These are phyloP conservation scores for Ceratocystis alfenasii DNA, from an alignment of 2,329 filamentous ascomycete genomes.

Conservation along the genomic window DNA sequence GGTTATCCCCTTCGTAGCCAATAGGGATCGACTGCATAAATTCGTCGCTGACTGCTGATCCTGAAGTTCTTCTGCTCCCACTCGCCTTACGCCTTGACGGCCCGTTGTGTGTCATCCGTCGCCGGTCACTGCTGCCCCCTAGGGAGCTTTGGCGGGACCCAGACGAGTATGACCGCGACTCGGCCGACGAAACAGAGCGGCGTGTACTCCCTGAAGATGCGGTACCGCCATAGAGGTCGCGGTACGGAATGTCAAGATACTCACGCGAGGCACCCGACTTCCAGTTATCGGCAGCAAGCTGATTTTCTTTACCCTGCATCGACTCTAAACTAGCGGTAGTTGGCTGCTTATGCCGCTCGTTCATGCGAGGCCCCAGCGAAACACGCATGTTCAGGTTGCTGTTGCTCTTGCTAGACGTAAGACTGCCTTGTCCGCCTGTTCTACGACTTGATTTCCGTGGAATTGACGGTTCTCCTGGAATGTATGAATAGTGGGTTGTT, in stretches of 20 bases:
- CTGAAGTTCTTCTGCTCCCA: slow-evolving; percentile 17
- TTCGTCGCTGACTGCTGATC: slow-evolving; percentile 16
- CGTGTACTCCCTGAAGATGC: slow-evolving; percentile 1
- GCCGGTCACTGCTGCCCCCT: neutral
- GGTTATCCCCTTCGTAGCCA: slow-evolving; percentile 16
- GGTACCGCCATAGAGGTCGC: slow-evolving; percentile 18
- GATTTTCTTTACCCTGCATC: slow-evolving; percentile 21
- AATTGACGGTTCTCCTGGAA: slow-evolving; percentile 12
- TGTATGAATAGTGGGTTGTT: slow-evolving; percentile 8
- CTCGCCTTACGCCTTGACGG: slow-evolving; percentile 10
- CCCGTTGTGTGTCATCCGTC: slow-evolving; percentile 9
- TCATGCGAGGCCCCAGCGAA: slow-evolving; percentile 8
- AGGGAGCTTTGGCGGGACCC: slow-evolving; percentile 12
- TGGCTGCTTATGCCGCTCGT: slow-evolving; percentile 11
- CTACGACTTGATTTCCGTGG: slow-evolving; percentile 14
- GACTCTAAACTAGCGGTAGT: slow-evolving; percentile 8
- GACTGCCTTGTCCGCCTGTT: neutral
- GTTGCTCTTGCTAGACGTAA: slow-evolving; percentile 6
- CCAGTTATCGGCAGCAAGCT: slow-evolving; percentile 11
- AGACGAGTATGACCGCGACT: slow-evolving; percentile 15
- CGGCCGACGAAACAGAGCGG: neutral
- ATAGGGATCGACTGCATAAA: slow-evolving; percentile 21
- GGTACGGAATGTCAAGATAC: slow-evolving; percentile 18
- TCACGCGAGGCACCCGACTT: slow-evolving; percentile 19
- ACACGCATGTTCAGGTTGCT: slow-evolving; percentile 13